Percentiles rank a stretch among this genome's conserved stretches.
phyloP scores from a whole-genome alignment of 1,139 yeast species.

The Suhomyces panamericanus region DNA sequence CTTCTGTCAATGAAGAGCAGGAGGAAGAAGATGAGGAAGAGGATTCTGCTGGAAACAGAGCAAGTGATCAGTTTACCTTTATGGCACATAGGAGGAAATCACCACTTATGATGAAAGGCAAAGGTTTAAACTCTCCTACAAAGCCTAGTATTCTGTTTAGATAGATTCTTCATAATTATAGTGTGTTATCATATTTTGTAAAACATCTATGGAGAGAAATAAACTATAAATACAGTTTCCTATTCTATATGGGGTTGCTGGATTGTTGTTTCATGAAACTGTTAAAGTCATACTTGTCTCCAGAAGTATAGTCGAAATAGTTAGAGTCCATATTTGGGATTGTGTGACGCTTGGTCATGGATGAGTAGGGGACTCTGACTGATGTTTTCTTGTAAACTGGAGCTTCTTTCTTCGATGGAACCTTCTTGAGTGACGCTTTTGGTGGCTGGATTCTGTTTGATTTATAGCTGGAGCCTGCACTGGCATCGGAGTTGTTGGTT shows the following conservation, averaged over 20 bases:
- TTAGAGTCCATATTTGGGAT: conserved; percentile 16
- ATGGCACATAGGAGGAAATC: conserved; percentile 2
- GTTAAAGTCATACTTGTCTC: conserved; percentile 36
- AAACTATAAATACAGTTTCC: not conserved
- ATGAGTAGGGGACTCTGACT: conserved; percentile 2
- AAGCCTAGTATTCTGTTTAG: conserved; percentile 9
- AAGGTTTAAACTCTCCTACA: not conserved
- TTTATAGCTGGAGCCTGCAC: conserved; percentile 14
- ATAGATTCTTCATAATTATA: not conserved
- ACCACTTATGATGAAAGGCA: not conserved
- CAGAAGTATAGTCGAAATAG: conserved; percentile 35
- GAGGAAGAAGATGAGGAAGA: conserved; percentile 20
- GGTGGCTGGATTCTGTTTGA: conserved; percentile 17
- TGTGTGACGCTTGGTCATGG: conserved; percentile 14
- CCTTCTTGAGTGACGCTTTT: not conserved
- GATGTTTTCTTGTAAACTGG: conserved; percentile 5
- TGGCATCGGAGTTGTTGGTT: conserved; percentile 9
- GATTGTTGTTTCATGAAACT: conserved; percentile 36
- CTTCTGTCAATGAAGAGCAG: conserved; percentile 26
- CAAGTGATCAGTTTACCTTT: not conserved
- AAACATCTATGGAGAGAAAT: conserved; percentile 4
- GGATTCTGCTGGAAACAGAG: not conserved
- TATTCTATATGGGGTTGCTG: not conserved
- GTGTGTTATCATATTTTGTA: not conserved
- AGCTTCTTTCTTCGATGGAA: not conserved